Base-by-base conservation (phyloP, 1,284 basidiomycete genomes). In the Phellinidium pouzarii region DNA sequence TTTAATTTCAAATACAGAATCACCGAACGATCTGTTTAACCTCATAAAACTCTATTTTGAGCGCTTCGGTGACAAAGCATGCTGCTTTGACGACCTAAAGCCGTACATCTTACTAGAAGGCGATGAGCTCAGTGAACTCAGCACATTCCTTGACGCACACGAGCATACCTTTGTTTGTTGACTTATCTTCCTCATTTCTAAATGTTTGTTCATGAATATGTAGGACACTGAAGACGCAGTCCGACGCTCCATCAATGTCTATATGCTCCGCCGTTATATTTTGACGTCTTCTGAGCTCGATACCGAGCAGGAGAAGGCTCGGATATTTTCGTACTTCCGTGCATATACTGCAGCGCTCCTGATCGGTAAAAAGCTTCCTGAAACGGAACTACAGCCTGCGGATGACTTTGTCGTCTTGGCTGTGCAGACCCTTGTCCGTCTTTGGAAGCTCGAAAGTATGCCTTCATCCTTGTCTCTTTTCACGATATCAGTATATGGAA, bases 331-430 rank as follows among this genome's bases (percentile, higher is more conserved):
- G 31, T 89, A 84, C 63, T 65, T 76, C 7, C 67, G 72, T 53
- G 73, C 77, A 44, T 93, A 92, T 61, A 65, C 83, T 27, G 71
- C 78, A 2, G 84, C 76, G 6, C 74, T 94, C 12, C 68, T 75
- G 14, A 70, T 91, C 2, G 91, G 88, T 42, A 68, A 71, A 47
- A 71, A 76, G 49, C 73, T 94, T 19, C 78, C 84, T 1, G 67
- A 75, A 3, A 89, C 88, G 0, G 92, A 95, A 60, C 73, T 93
- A 43, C 93, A 95, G 62, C 89, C 87, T 14, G 87, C 82, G 2
- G 93, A 95, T 61, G 93, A 94, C 61, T 74, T 94, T 26, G 84
- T 77, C 7, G 72, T 94, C 23, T 71, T 95, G 11, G 80, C 84
- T 4, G 84, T 76, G 1, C 86, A 86, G 60, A 76, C 78, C 1